phyloP scores from a whole-genome alignment of 768 basidiomycete genomes.

The Pleurotus cornucopiae region DNA sequence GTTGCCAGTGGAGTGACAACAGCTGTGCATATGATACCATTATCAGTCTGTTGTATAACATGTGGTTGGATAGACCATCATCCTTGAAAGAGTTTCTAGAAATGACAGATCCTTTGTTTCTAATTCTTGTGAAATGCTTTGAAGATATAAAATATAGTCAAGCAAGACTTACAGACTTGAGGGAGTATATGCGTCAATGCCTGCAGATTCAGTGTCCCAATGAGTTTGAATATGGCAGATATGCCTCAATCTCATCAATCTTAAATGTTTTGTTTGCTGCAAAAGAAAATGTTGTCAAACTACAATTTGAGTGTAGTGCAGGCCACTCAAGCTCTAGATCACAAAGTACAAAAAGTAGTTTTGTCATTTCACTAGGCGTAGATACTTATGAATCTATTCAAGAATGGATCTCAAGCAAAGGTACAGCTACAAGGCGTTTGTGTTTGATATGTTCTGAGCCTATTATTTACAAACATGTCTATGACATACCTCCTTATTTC shows the following conservation, averaged over 20 bases:
- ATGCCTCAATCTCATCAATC: neutral
- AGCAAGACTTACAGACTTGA: neutral
- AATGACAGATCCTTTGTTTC: neutral
- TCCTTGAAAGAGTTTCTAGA: neutral
- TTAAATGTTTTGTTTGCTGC: neutral
- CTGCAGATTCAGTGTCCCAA: neutral
- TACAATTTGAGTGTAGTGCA: neutral
- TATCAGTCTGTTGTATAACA: constrained; percentile 17
- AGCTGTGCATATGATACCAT: constrained; percentile 28
- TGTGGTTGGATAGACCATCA: constrained; percentile 14
- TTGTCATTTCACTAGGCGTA: no score
- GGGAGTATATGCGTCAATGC: neutral
- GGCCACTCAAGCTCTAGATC: neutral
- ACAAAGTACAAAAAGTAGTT: no score
- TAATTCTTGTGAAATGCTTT: neutral
- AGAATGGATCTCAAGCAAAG: neutral
- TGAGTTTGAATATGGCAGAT: neutral
- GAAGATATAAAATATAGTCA: neutral
- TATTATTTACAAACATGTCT: neutral
- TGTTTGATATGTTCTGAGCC: neutral
- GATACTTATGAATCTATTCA: neutral
- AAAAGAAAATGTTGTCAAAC: neutral
- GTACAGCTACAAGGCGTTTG: neutral
- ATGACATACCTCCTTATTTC: neutral
- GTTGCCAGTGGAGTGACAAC: constrained; percentile 18